A percentile compares a stretch with the other conserved stretches of the same genome.
phyloP scores from a whole-genome alignment of 2,329 filamentous ascomycete species.

The Scytalidium lignicola region DNA sequence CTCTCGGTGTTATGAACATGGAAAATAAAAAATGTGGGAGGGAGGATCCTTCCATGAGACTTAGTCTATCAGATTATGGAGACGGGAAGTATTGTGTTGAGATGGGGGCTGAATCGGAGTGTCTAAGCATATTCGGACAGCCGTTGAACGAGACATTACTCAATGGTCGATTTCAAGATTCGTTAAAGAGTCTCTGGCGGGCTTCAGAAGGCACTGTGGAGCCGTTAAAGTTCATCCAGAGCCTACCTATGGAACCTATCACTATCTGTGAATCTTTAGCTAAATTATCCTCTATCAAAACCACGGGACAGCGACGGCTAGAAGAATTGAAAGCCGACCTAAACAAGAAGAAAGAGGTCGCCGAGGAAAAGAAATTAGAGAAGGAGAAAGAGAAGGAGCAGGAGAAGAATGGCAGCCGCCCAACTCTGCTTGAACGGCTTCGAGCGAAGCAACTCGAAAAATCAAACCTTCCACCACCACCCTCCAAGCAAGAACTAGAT shows the following conservation, averaged over 20 bases:
- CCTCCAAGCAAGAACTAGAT: conserved; percentile 49
- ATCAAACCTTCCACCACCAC: conserved; percentile 36
- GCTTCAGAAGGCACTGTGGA: conserved; percentile 8
- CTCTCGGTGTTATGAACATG: conserved; percentile 55
- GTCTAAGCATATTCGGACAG: conserved; percentile 24
- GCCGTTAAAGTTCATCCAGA: conserved; percentile 41
- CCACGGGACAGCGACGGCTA: conserved; percentile 65
- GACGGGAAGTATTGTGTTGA: conserved; percentile 54
- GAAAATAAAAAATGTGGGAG: conserved; percentile 28
- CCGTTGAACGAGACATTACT: conserved; percentile 47
- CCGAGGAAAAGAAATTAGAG: conserved; percentile 17
- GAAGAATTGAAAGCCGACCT: conserved; percentile 62
- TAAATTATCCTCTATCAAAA: conserved; percentile 51
- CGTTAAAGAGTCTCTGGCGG: conserved; percentile 42
- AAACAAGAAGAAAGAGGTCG: conserved; percentile 42
- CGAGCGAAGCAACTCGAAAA: conserved; percentile 62
- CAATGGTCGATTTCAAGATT: conserved; percentile 49
- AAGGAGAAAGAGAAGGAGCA: conserved; percentile 30
- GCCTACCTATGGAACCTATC: conserved; percentile 52
- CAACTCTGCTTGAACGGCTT: conserved; percentile 71
- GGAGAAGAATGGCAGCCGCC: conserved; percentile 36
- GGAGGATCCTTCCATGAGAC: conserved; percentile 26
- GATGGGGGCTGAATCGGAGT: conserved; percentile 26
- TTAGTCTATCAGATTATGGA: conserved; percentile 47
- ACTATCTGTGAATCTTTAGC: conserved; percentile 44